These are phyloP conservation scores for Eimeria necatrix DNA, from an alignment of 169 alveolate genomes.

Conservation along the genomic window DNA sequence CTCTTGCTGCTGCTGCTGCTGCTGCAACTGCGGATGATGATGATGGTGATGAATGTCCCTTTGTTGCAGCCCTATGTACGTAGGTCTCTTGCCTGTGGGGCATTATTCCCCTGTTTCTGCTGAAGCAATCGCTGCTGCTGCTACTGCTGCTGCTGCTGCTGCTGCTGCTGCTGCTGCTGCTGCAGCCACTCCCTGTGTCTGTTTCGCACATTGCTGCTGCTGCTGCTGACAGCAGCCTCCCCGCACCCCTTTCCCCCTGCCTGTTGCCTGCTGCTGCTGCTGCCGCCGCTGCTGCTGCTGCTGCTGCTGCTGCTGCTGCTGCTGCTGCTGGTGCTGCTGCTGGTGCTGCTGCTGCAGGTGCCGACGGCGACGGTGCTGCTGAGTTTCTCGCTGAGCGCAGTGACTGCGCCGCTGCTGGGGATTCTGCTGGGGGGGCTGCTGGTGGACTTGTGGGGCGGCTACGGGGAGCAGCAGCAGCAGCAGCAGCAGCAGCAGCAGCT, in stretches of 20 bases:
- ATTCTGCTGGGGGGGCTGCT: neutral
- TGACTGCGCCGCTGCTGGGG: neutral
- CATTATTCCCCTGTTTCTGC: too few relatives aligned
- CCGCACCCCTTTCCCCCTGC: too few relatives aligned
- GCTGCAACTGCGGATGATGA: neutral
- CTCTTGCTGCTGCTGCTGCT: neutral
- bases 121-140: too few relatives aligned
- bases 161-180: too few relatives aligned
- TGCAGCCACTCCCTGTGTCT: too few relatives aligned
- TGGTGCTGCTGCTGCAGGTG: neutral
- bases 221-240: too few relatives aligned
- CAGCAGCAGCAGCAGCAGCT: neutral
- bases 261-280: neutral
- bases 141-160: too few relatives aligned
- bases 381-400: neutral
- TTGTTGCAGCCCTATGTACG: too few relatives aligned
- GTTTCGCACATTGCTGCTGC: too few relatives aligned
- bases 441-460: neutral
- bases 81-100: too few relatives aligned
- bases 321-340: too few relatives aligned
- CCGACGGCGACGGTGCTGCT: neutral
- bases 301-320: neutral
- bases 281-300: neutral
- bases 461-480: neutral
- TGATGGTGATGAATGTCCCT: neutral